phyloP scores from a whole-genome alignment of 495 filamentous ascomycete genomes.

The Sphaerosporella brunnea region DNA sequence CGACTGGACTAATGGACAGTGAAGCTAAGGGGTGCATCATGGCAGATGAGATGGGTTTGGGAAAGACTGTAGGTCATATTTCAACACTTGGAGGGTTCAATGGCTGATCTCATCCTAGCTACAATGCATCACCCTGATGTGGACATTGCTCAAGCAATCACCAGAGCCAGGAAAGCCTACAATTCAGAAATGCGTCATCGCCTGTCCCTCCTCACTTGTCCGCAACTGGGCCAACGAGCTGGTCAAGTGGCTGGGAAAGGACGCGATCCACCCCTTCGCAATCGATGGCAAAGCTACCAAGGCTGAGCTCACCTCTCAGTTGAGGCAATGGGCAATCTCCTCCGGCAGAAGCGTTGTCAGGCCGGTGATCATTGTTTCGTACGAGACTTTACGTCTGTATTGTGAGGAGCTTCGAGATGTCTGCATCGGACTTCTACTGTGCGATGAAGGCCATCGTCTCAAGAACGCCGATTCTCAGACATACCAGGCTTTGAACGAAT shows the following conservation, averaged over 20 bases:
- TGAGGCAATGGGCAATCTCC: conserved; percentile 88
- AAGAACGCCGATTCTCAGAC: conserved; percentile 96
- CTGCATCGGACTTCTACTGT: conserved; percentile 85
- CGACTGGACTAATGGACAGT: conserved; percentile 81
- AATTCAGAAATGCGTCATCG: conserved; percentile 95
- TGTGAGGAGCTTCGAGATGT: conserved; percentile 72
- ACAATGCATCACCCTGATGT: conserved; percentile 70
- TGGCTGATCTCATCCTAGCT: conserved; percentile 27
- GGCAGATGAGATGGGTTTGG: conserved; percentile 97
- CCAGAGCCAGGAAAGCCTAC: conserved; percentile 82
- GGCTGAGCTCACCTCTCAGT: conserved; percentile 69
- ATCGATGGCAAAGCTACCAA: conserved; percentile 95
- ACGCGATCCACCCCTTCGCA: conserved; percentile 83
- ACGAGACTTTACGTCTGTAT: conserved; percentile 86
- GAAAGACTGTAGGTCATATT: conserved; percentile 56
- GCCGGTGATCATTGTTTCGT: conserved; percentile 98
- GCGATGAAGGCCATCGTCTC: conserved; percentile 93
- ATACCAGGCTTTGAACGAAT: conserved; percentile 69
- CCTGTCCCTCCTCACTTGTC: conserved; percentile 93
- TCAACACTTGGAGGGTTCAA: background rate
- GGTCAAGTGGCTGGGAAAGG: conserved; percentile 87
- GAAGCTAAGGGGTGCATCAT: conserved; percentile 97
- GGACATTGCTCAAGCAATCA: conserved; percentile 91
- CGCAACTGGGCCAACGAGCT: conserved; percentile 95
- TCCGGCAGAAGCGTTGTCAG: conserved; percentile 76